Conservation (phyloP, 257 asterid species). For the Fraxinus excelsior region DNA sequence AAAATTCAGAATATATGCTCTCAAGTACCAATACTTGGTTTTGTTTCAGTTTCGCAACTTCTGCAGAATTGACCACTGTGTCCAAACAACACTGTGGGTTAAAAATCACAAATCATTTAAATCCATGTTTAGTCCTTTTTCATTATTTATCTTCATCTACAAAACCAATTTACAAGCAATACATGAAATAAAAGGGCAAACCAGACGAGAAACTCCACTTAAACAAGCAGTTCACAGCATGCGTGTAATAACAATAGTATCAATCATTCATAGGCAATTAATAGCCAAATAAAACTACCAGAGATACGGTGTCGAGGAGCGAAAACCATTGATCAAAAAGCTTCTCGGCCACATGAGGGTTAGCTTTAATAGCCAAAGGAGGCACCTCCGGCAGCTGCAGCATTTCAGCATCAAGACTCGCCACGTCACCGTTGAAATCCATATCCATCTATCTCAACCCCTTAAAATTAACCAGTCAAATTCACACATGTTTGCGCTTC, state of each 20-base stretch:
- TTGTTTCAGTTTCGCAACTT: not conserved
- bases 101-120: not conserved
- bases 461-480: constrained; percentile 18
- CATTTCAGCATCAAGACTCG: constrained; percentile 81
- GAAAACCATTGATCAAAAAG: constrained; percentile 96
- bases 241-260: constrained; percentile 1
- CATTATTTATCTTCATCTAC: not conserved
- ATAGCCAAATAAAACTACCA: constrained; percentile 50
- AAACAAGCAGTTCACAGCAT: not conserved
- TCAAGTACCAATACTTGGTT: not conserved
- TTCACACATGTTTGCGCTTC: constrained; percentile 37
- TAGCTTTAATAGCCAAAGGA: constrained; percentile 79
- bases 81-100: not conserved
- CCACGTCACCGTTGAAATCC: constrained; percentile 85
- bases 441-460: constrained; percentile 58
- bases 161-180: not conserved
- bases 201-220: not conserved
- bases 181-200: not conserved
- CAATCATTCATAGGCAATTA: not conserved
- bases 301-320: constrained; percentile 68
- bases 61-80: not conserved
- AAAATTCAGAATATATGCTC: not conserved
- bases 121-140: not conserved
- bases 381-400: constrained; percentile 94
- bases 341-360: constrained; percentile 72